These are phyloP conservation scores for Erysimum cheiri DNA, from an alignment of 441 rosid genomes.

Conservation along the genomic window DNA sequence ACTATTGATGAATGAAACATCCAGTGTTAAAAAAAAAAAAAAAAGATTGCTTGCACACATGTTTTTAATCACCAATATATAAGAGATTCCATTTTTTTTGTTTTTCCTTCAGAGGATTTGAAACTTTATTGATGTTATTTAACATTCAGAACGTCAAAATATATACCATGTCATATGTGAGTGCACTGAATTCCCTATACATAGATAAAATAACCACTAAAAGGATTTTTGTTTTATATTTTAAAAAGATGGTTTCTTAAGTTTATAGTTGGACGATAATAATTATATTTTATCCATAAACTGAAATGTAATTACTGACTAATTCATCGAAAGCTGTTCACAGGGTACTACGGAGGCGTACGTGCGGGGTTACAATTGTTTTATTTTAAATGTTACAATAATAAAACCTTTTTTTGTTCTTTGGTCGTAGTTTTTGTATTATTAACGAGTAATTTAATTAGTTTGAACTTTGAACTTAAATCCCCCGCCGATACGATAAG, in stretches of 20 bases:
- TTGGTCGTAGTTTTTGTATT: background rate
- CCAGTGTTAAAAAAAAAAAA: no score
- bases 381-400: constrained; percentile 1
- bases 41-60: no score
- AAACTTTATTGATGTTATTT: no score
- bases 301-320: constrained; percentile 20
- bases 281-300: background rate
- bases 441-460: constrained; percentile 1
- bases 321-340: constrained; percentile 37
- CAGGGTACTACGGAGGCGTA: constrained; percentile 48
- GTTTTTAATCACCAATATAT: no score
- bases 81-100: no score
- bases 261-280: background rate
- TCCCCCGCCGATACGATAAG: constrained; percentile 7
- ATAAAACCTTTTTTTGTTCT: background rate
- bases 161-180: no score
- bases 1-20: no score
- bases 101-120: no score
- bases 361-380: constrained; percentile 42
- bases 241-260: background rate
- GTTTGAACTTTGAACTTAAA: constrained; percentile 15
- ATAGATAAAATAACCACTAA: background rate
- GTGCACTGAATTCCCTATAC: no score
- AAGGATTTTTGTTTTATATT: background rate
- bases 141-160: no score